A percentile compares a stretch with the other conserved stretches of the same genome.
Evolutionary conservation across 768 basidiomycete species (phyloP).

Genomic region (Amanita subjunquillea): DNA sequence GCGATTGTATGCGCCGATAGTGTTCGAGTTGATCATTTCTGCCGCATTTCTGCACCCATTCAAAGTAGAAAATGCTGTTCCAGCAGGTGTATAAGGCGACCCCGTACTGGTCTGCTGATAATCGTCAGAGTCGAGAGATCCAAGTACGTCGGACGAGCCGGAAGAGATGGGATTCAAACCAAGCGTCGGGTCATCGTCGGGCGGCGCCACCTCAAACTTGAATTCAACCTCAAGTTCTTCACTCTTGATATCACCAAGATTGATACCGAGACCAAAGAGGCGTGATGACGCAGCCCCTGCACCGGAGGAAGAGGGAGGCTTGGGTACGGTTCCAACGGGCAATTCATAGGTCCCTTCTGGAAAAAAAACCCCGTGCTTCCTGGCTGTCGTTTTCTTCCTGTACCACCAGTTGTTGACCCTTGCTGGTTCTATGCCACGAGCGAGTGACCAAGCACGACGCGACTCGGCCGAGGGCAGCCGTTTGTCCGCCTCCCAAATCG

Average conservation of each 20-base stretch:
- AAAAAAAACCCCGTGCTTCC: conserved; percentile 16
- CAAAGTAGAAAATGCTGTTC: not conserved
- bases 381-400: conserved; percentile 19
- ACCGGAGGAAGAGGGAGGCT: not conserved
- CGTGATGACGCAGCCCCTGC: not conserved
- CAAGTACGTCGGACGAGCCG: not conserved
- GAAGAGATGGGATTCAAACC: not conserved
- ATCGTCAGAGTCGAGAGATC: not conserved
- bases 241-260: not conserved
- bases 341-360: conserved; percentile 26
- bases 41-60: not conserved
- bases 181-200: not conserved
- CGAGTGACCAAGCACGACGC: conserved; percentile 27
- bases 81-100: not conserved
- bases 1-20: not conserved
- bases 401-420: conserved; percentile 29
- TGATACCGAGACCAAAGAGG: not conserved
- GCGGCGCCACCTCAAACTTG: not conserved
- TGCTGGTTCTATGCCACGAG: conserved; percentile 23
- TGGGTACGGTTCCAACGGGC: conserved; percentile 16
- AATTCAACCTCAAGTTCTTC: not conserved
- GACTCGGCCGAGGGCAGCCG: conserved; percentile 27
- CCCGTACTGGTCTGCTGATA: not conserved
- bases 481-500: conserved; percentile 25
- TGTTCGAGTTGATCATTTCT: not conserved